Evolutionary conservation across 768 basidiomycete genomes (phyloP).

Genomic region (button mushroom (Agaricus bisporus)): DNA sequence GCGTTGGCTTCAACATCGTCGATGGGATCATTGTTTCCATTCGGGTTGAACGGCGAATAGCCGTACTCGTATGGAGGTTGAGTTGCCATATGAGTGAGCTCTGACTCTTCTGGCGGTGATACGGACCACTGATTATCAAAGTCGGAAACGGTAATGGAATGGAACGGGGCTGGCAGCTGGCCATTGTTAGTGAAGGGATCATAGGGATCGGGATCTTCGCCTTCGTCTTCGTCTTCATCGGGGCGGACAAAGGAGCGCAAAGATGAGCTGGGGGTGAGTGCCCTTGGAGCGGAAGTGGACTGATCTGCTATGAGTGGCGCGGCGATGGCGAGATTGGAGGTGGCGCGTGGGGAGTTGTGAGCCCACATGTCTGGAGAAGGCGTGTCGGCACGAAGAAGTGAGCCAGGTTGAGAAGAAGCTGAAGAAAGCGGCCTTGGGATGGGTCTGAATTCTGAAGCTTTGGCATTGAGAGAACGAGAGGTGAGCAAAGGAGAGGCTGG

Average conservation of each 20-base stretch:
- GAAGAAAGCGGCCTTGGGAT: constrained; percentile 76
- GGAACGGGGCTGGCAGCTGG: constrained; percentile 46
- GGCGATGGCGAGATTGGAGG: constrained; percentile 87
- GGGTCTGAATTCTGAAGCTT: constrained; percentile 86
- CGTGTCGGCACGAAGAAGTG: constrained; percentile 61
- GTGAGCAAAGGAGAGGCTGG: constrained; percentile 83
- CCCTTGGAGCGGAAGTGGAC: constrained; percentile 35
- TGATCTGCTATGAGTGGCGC: constrained; percentile 81
- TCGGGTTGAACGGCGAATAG: constrained; percentile 10
- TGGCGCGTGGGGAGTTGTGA: constrained; percentile 60
- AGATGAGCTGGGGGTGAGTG: constrained; percentile 64
- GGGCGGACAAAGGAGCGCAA: constrained; percentile 59
- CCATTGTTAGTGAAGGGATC: constrained; percentile 61
- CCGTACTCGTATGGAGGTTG: constrained; percentile 19
- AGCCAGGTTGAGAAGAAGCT: constrained; percentile 55
- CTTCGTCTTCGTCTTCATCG: constrained; percentile 69
- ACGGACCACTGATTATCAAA: constrained; percentile 42
- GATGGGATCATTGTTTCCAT: constrained; percentile 16
- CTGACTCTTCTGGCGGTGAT: constrained; percentile 8
- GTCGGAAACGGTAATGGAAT: constrained; percentile 57
- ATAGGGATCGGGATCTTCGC: constrained; percentile 66
- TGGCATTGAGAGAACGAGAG: constrained; percentile 81
- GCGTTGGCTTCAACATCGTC: constrained; percentile 45
- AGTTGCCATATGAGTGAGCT: constrained; percentile 15
- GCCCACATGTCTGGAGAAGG: constrained; percentile 92